Base-by-base conservation (phyloP, 2,329 filamentous ascomycete species). In the Parastagonospora nodorum region DNA sequence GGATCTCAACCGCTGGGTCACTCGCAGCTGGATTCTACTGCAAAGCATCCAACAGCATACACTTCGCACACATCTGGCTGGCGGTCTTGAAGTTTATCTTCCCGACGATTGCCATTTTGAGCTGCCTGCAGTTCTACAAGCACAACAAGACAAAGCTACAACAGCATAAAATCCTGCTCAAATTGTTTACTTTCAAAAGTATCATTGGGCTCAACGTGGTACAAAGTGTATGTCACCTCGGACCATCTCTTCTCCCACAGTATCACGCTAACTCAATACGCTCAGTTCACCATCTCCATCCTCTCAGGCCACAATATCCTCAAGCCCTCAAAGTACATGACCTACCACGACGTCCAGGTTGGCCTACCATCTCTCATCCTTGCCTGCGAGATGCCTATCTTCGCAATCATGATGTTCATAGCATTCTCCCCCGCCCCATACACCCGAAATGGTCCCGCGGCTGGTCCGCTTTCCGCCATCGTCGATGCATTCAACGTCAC, bases 1-100 rank as follows among this genome's bases (percentile, higher is more conserved):
- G 68, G 68, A 49, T 68, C 14, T 60, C 61, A 6, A 68, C 65
- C 1, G 60, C 39, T 12, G 51, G 58, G 15, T 55, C 60, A 8
- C 42, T 69, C 14, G 64, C 66, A 4, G 56, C 49, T 1, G 64
- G 61, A n/a, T 58, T 48, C 14, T 71, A 68, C 48, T 72, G 68
- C 60, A 51, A 54, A 29, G 57, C 60, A 24, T 67, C 63, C 29
- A 70, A 69, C 42, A 68, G 52, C 48, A 30, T 51, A 1, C 60
- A 67, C 35, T 70, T 68, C 45, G 65, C 66, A 7, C 62, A 71
- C 42, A 66, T 72, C 44, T 71, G 67, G 67, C 57, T 71, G 42
- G 54, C 50, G 0, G 47, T 67, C 11, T 40, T 71, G 33, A 65
- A 64, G 24, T 32, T 52, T 14, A 35, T 61, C 29, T 48, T 57